Evolutionary conservation across 2,329 filamentous ascomycete species (phyloP), one percentile per base, ranked within the genome.

Genomic region (Xylariaceae sp.): DNA sequence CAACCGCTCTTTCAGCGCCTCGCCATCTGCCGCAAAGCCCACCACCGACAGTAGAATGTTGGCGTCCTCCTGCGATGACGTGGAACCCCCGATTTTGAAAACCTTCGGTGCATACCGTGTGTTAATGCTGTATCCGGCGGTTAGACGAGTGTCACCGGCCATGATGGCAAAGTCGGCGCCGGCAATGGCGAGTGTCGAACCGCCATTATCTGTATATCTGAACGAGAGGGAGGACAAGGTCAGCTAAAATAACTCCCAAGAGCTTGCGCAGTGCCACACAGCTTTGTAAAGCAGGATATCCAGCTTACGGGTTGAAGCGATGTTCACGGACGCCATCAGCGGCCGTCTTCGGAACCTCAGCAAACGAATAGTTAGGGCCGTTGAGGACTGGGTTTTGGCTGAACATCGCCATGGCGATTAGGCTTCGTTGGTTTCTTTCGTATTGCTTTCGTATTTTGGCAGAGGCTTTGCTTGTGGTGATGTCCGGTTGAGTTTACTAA

Each of bases 101-200:
- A 98, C 85, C 69, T 98, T 98, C 41, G 92, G 92, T 43, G 83
- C 78, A 72, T 86, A 90, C 57, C 92, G 85, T 43, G 89, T 89
- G 79, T 98, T 96, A 82, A 98, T 98, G 74, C 85, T 96, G 80
- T 95, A 98, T 61, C 94, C 92, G 50, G 86, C 85, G 40, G 89
- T 95, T 59, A 88, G 87, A 62, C 92, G 86, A 55, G 92, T 98
- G 71, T 98, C 92, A 67, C 94, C 92, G 31, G 92, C 92, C 63
- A 98, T 81, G 69, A 98, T 94, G 60, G 88, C 81, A 73, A 97
- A 98, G 71, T 94, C 86, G 60, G 81, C 81, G 54, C 94, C 92
- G 27, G 88, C 83, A 65, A 98, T 97, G 59, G 88, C 92, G 40
- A 98, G 79, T 38, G 92, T 97, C 44, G 88, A 94, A 54, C 92